These are phyloP conservation scores for Boletus eberwhitei DNA, from an alignment of 768 basidiomycete genomes.

Conservation along the genomic window DNA sequence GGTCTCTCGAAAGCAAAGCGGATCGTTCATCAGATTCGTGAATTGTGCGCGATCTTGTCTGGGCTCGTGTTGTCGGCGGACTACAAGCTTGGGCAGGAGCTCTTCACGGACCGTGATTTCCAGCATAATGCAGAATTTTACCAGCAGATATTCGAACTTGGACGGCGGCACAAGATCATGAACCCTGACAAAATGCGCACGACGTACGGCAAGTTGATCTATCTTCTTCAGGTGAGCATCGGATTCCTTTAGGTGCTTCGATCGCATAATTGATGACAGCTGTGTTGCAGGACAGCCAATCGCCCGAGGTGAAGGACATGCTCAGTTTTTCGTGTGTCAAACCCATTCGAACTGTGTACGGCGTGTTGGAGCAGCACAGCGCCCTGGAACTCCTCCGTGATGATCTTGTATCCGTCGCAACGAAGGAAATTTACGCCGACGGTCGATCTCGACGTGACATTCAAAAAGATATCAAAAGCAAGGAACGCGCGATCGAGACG, in stretches of 20 bases:
- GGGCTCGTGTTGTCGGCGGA: slow-evolving; percentile 79
- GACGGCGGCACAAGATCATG: slow-evolving; percentile 86
- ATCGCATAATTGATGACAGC: not conserved
- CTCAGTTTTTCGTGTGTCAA: slow-evolving; percentile 75
- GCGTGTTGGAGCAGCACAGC: slow-evolving; percentile 59
- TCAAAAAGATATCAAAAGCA: slow-evolving; percentile 78
- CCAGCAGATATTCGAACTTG: slow-evolving; percentile 76
- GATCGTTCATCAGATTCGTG: slow-evolving; percentile 82
- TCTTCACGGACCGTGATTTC: slow-evolving; percentile 81
- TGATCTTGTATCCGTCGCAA: slow-evolving; percentile 70
- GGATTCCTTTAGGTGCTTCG: not conserved
- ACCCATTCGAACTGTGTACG: slow-evolving; percentile 73
- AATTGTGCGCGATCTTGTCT: slow-evolving; percentile 84
- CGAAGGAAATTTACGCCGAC: slow-evolving; percentile 79
- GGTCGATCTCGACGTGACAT: slow-evolving; percentile 70
- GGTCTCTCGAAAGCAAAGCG: slow-evolving; percentile 81
- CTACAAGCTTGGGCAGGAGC: slow-evolving; percentile 85
- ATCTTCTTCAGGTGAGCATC: slow-evolving; percentile 66
- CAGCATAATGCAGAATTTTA: slow-evolving; percentile 77
- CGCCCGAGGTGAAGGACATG: slow-evolving; percentile 75
- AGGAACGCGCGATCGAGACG: slow-evolving; percentile 80
- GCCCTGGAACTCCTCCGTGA: slow-evolving; percentile 71
- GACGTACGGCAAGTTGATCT: slow-evolving; percentile 84
- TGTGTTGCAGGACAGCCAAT: slow-evolving; percentile 71
- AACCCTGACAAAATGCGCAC: slow-evolving; percentile 91